Percentiles rank a stretch among this genome's conserved stretches.
Evolutionary conservation across 768 basidiomycete species (phyloP).

Genomic region (Phanerochaete sordida): DNA sequence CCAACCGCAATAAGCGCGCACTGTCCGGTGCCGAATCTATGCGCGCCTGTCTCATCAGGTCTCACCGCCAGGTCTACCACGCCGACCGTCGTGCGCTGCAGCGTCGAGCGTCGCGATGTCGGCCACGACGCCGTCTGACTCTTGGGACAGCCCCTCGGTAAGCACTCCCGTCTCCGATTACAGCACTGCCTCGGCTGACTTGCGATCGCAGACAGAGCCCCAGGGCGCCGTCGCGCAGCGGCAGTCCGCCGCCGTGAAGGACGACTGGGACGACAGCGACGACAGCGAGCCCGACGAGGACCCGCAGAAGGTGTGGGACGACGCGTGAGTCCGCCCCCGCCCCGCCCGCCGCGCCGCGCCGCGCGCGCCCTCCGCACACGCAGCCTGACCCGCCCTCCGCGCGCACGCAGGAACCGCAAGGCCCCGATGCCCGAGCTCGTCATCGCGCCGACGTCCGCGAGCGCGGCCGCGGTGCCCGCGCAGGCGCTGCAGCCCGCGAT

Average conservation of each 20-base stretch:
- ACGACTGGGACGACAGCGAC: constrained; percentile 62
- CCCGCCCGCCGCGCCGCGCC: not conserved
- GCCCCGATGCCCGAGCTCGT: constrained; percentile 67
- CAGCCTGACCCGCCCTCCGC: not conserved
- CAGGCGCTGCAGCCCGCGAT: constrained; percentile 59
- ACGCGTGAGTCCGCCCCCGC: constrained; percentile 51
- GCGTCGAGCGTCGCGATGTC: constrained; percentile 5
- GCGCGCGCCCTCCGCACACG: not conserved
- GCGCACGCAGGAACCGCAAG: constrained; percentile 48
- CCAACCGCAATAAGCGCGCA: not conserved
- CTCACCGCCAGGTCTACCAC: not conserved
- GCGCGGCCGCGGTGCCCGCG: constrained; percentile 35
- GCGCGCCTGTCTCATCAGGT: not conserved
- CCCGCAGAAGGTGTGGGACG: constrained; percentile 60
- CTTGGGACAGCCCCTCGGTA: constrained; percentile 15
- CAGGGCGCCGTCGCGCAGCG: not conserved
- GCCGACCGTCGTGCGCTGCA: not conserved
- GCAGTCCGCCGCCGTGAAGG: constrained; percentile 26
- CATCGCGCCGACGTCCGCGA: constrained; percentile 36
- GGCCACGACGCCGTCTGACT: constrained; percentile 8
- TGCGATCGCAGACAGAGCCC: not conserved
- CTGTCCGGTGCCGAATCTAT: not conserved
- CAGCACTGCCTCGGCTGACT: not conserved
- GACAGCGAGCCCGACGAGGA: constrained; percentile 43
- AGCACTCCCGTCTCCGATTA: not conserved